These are phyloP conservation scores for Fistulina hepatica DNA, from an alignment of 1,284 basidiomycete genomes.

Conservation along the genomic window DNA sequence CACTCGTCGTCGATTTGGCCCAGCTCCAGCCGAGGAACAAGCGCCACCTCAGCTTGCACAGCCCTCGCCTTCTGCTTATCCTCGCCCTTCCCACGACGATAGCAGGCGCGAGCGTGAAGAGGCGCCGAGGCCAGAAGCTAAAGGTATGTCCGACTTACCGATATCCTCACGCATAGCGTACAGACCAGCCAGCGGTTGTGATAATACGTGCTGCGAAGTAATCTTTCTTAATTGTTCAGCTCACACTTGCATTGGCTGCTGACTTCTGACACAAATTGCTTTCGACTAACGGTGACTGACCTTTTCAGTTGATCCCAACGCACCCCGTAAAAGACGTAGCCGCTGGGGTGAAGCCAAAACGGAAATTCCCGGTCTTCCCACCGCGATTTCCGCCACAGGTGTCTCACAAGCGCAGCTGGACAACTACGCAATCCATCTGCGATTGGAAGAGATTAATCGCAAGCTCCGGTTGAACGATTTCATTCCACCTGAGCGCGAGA, in stretches of 20 bases:
- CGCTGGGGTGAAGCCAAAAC: slow-evolving; percentile 90
- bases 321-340: slow-evolving; percentile 84
- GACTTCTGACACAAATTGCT: slow-evolving; percentile 28
- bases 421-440: slow-evolving; percentile 89
- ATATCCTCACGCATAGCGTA: slow-evolving; percentile 19
- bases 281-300: slow-evolving; percentile 47
- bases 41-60: slow-evolving; percentile 75
- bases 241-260: slow-evolving; percentile 11
- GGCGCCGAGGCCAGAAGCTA: slow-evolving; percentile 39
- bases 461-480: slow-evolving; percentile 92
- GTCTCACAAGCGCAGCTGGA: slow-evolving; percentile 90
- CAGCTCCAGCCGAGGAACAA: slow-evolving; percentile 64
- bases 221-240: neutral
- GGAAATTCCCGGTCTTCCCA: slow-evolving; percentile 83
- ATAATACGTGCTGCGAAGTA: neutral
- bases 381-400: slow-evolving; percentile 83
- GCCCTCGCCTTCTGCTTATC: slow-evolving; percentile 74
- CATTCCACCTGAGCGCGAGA: slow-evolving; percentile 90
- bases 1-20: slow-evolving; percentile 79
- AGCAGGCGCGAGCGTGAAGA: slow-evolving; percentile 52
- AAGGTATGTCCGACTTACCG: slow-evolving; percentile 34
- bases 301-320: slow-evolving; percentile 59
- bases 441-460: slow-evolving; percentile 94
- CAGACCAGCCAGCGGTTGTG: slow-evolving; percentile 8
- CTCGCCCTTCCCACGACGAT: slow-evolving; percentile 47